These are phyloP conservation scores for Linnemannia schmuckeri DNA, from an alignment of 192 early-diverging fungal species.

Conservation along the genomic window DNA sequence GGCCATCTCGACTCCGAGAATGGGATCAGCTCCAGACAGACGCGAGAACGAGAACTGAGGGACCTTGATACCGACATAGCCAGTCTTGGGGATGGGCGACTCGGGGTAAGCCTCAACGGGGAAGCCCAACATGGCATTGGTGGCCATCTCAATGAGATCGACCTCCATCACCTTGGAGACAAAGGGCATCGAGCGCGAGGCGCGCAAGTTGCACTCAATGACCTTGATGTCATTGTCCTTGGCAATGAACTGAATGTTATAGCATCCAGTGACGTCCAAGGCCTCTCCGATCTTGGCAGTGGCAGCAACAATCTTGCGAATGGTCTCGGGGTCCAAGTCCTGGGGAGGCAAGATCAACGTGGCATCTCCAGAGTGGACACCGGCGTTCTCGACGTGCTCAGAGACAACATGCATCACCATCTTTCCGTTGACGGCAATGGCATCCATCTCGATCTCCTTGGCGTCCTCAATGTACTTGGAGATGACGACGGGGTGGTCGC, in stretches of 20 bases:
- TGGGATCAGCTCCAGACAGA: constrained; percentile 95
- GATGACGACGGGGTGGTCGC: constrained; percentile 97
- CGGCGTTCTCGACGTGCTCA: constrained; percentile 97
- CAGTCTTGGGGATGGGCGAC: constrained; percentile 73
- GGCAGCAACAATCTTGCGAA: constrained; percentile 91
- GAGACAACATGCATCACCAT: constrained; percentile 92
- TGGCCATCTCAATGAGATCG: constrained; percentile 98
- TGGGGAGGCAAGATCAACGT: constrained; percentile 89
- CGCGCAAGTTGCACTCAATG: constrained; percentile 99
- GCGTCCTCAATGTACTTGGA: constrained; percentile 96
- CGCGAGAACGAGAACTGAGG: constrained; percentile 98
- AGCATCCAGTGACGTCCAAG: constrained; percentile 96
- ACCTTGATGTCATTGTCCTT: constrained; percentile 99
- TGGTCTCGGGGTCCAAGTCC: constrained; percentile 90
- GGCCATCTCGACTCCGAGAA: constrained; percentile 99
- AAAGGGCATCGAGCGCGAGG: constrained; percentile 97
- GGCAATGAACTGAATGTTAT: constrained; percentile 99
- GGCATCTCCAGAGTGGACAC: constrained; percentile 98
- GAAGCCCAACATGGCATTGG: constrained; percentile 90
- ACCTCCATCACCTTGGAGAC: constrained; percentile 96
- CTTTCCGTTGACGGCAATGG: constrained; percentile 87
- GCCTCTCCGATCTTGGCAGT: constrained; percentile 94
- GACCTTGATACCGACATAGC: constrained; percentile 96
- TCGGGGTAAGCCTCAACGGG: constrained; percentile 86
- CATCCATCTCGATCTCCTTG: constrained; percentile 96